Percentiles rank a stretch among this genome's conserved stretches.
Evolutionary conservation across 164 flowering plant species (phyloP).

Genomic region (Chimonanthus salicifolius): DNA sequence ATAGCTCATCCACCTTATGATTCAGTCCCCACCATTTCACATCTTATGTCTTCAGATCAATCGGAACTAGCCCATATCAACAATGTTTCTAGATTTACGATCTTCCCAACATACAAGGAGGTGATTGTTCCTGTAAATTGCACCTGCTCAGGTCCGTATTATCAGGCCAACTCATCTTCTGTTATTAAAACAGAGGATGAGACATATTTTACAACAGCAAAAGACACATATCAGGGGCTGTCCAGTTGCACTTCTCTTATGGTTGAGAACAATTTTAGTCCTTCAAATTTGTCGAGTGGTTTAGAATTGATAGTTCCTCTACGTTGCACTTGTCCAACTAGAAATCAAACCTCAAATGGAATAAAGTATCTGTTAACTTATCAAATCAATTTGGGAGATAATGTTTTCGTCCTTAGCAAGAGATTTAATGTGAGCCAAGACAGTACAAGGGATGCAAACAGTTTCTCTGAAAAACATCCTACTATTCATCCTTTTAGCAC

Average conservation of each 20-base stretch:
- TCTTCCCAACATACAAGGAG: conserved; percentile 26
- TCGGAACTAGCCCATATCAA: conserved; percentile 35
- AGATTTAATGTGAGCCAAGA: conserved; percentile 27
- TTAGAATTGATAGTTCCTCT: conserved; percentile 38
- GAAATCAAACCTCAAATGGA: conserved; percentile 36
- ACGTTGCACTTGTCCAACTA: conserved; percentile 65
- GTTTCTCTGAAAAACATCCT: conserved; percentile 15
- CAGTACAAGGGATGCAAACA: conserved; percentile 39
- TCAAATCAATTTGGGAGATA: conserved; percentile 29
- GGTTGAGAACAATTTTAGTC: conserved; percentile 31
- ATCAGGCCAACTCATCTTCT: conserved; percentile 50
- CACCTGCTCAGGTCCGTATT: conserved; percentile 39
- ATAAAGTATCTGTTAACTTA: conserved; percentile 42
- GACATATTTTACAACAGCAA: conserved; percentile 45
- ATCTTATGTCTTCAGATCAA: conserved; percentile 27
- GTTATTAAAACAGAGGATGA: conserved; percentile 21
- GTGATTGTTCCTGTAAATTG: conserved; percentile 59
- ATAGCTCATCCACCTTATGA: conserved; percentile 35
- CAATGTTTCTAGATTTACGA: conserved; percentile 27
- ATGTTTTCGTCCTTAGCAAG: conserved; percentile 21
- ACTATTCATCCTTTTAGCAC: conserved; percentile 41
- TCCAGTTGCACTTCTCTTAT: conserved; percentile 58
- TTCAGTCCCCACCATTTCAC: conserved; percentile 32
- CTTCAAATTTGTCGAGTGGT: conserved; percentile 15
- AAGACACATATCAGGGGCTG: conserved; percentile 58